Evolutionary conservation across 805 yeast genomes (phyloP), one percentile per base, ranked within the genome.

Genomic region (Candida xiaguanensis): DNA sequence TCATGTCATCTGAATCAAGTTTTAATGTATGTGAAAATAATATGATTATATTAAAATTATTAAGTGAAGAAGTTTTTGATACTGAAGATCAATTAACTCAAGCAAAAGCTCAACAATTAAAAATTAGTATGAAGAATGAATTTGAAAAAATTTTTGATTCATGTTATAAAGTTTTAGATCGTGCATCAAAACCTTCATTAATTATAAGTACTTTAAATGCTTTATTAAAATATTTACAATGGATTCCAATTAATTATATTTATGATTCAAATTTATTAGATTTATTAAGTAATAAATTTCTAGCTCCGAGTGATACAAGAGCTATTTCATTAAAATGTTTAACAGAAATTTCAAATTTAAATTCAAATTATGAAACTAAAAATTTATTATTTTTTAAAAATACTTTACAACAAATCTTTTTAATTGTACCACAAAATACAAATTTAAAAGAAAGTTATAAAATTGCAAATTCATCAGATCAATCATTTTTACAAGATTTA

Each of bases 21-120:
- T 79, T 85, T 61, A 91, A 89, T 54, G 96, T 93, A 38, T 93
- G 99, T 68, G 99, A 93, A 63, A 93, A 93, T 67, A 93, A 93
- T 65, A 91, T 93, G 98, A 80, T 82, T 45, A 90, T 93, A 43
- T 74, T 93, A 58, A 85, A 84, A 53, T 71, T 93, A 48, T 74
- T 93, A 51, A 82, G 95, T 38, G 99, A 93, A 66, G 99, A 93
- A 65, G 95, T 93, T 14, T 93, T 91, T 59, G 98, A 93, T 65
- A 82, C 95, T n/a, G 87, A 89, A 36, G 97, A 90, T 48, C 95
- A 87, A 58, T 82, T 93, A 86, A 93, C 99, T 31, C 96, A 88
- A 63, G 95, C 96, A 5, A 91, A 91, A 65, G 86, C 95, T 5
- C 77, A 82, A 52, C 77, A 78, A 44, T 76, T 93, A 59, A 93